These are phyloP conservation scores for Acacia crassicarpa DNA, from an alignment of 306 rosid genomes.

Conservation along the genomic window DNA sequence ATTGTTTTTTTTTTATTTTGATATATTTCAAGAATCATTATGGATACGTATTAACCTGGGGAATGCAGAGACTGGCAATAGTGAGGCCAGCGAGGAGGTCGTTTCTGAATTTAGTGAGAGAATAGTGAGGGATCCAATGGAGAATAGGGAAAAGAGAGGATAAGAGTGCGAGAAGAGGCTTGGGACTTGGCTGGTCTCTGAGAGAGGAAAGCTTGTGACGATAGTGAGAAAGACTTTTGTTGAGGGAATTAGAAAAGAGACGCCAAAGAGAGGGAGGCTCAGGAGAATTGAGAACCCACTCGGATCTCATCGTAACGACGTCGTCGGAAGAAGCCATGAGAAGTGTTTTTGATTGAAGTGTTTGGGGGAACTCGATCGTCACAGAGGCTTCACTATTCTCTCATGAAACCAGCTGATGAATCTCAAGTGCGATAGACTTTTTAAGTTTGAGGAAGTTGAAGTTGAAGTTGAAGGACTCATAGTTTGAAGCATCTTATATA, in stretches of 20 bases:
- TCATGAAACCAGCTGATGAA: constrained; percentile 27
- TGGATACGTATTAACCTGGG: constrained; percentile 22
- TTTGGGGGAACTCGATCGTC: constrained; percentile 47
- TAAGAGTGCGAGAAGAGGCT: constrained; percentile 25
- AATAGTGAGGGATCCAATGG: constrained; percentile 42
- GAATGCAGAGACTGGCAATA: constrained; percentile 50
- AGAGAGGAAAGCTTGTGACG: constrained; percentile 20
- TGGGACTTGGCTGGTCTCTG: constrained; percentile 15
- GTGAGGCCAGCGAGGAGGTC: constrained; percentile 54
- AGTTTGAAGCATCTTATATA: constrained; percentile 27
- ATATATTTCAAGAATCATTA: too few species aligned
- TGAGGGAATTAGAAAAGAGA: constrained; percentile 22
- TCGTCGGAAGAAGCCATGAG: constrained; percentile 38
- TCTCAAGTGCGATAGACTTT: neutral
- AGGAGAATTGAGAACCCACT: constrained; percentile 50
- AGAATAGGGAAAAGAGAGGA: constrained; percentile 44
- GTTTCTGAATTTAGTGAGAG: constrained; percentile 37
- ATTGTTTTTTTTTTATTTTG: too few species aligned
- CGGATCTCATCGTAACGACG: neutral
- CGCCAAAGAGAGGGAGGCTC: constrained; percentile 43
- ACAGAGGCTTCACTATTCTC: constrained; percentile 20
- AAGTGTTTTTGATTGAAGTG: constrained; percentile 45
- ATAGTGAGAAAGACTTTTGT: constrained; percentile 17
- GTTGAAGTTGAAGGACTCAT: constrained; percentile 10
- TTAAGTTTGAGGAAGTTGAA: neutral